Percentiles rank a stretch among this genome's conserved stretches.
These are phyloP conservation scores for Xylariaceae sp. DNA, from an alignment of 2,329 filamentous ascomycete genomes.

Conservation along the genomic window DNA sequence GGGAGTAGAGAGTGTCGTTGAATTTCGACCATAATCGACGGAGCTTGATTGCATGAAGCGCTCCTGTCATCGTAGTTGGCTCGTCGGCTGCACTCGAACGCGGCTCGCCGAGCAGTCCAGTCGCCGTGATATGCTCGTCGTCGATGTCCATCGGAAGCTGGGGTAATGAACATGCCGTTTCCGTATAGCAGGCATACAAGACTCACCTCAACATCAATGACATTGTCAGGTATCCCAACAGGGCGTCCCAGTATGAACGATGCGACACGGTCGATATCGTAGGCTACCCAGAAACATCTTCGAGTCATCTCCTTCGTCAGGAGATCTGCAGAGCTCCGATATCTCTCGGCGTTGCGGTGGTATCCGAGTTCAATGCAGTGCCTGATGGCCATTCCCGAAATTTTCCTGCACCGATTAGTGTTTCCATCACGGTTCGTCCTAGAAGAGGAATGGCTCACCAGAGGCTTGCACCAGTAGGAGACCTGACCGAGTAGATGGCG, in stretches of 20 bases:
- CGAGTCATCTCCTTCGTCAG: constrained; percentile 18
- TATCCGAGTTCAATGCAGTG: constrained; percentile 27
- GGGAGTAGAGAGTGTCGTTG: constrained; percentile 17
- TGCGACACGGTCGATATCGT: constrained; percentile 16
- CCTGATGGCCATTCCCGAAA: constrained; percentile 23
- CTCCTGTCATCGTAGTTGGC: constrained; percentile 22
- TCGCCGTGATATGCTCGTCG: constrained; percentile 19
- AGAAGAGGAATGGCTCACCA: constrained; percentile 18
- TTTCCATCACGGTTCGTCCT: background rate
- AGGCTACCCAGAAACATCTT: constrained; percentile 22
- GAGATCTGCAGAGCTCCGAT: constrained; percentile 1
- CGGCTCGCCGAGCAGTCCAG: constrained; percentile 13
- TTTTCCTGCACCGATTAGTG: constrained; percentile 12
- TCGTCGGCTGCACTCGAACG: constrained; percentile 10
- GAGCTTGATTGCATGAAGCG: constrained; percentile 23
- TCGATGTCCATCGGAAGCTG: constrained; percentile 24
- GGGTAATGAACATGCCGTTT: no score
- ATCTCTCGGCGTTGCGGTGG: constrained; percentile 16
- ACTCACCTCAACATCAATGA: constrained; percentile 22
- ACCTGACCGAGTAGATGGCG: constrained; percentile 24
- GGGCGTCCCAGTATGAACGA: constrained; percentile 21
- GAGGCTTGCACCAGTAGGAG: constrained; percentile 17
- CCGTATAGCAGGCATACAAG: no score
- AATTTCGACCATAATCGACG: constrained; percentile 24
- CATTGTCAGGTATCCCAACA: constrained; percentile 17